Conservation (phyloP, 805 yeast species). For the Myxozyma monticola region DNA sequence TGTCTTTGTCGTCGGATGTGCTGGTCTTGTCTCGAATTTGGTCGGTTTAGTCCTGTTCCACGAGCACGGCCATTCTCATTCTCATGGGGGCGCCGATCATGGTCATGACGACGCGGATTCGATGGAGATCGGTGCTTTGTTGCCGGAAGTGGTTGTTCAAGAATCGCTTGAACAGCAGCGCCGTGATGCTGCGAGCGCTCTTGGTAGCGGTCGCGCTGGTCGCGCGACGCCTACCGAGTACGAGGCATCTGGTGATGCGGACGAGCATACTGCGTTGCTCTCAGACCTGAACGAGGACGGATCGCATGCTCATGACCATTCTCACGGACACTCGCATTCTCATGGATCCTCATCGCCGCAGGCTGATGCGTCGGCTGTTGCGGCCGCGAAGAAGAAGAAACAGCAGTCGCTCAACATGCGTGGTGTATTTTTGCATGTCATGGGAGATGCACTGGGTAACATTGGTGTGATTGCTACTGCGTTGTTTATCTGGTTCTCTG, state of each 20-base stretch:
- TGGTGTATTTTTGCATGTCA: constrained; percentile 91
- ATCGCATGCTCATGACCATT: constrained; percentile 1
- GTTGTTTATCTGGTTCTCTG: constrained; percentile 88
- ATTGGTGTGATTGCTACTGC: constrained; percentile 91
- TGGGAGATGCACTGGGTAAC: constrained; percentile 96
- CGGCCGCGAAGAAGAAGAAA: constrained; percentile 14
- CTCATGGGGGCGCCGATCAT: constrained; percentile 44
- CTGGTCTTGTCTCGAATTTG: constrained; percentile 79
- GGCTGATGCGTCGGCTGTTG: too few species aligned
- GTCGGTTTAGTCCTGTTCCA: constrained; percentile 86
- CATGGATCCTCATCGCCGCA: too few species aligned
- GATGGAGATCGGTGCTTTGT: constrained; percentile 24
- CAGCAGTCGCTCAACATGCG: constrained; percentile 86
- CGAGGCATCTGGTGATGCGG: constrained; percentile 37
- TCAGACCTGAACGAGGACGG: constrained; percentile 34
- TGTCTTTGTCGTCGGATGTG: constrained; percentile 75
- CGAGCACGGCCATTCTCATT: constrained; percentile 63
- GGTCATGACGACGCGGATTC: constrained; percentile 22
- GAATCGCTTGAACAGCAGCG: constrained; percentile 5
- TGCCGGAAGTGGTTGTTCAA: constrained; percentile 26
- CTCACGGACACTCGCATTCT: constrained; percentile 7
- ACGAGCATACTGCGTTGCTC: constrained; percentile 39
- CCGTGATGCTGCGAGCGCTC: constrained; percentile 14
- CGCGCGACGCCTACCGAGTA: constrained; percentile 1
- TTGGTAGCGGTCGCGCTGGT: background rate